Evolutionary conservation across 352 stramenopile genomes (phyloP), one percentile per base, ranked within the genome.

Genomic region (Pelagophyceae sp.): DNA sequence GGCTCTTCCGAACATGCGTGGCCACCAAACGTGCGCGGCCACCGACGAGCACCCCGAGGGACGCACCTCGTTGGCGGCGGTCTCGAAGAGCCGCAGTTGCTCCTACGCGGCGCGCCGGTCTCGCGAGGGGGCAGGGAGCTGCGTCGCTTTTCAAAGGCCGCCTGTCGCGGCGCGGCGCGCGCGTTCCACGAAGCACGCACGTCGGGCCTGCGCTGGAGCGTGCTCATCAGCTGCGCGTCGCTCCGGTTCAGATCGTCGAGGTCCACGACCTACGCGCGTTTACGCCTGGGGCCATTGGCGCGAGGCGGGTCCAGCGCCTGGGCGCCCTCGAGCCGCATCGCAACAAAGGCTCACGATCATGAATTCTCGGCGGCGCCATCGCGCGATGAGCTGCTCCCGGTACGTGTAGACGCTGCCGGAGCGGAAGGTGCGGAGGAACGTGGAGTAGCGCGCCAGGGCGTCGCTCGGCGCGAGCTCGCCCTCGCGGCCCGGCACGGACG

Each of bases 351-450:
- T n/a, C n/a, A n/a, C 92, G 78, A 95, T 89, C 76, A 86, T 89
- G 78, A 85, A 88, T 70, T 87, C 81, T 31, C 82, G 80, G 70
- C 91, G 90, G 0, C 91, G 88, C 65, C 89, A 93, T 74, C 94
- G 91, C 61, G 88, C 85, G 38, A 95, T 80, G 25, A 96, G 87
- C 83, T 94, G 88, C 80, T 95, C 89, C 75, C 91, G 88, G 81
- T 96, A 96, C 80, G 88, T 89, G 79, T 94, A 95, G 35, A 94
- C 83, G 45, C 89, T 86, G 0, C 90, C 91, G 11, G 93, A 83
- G 45, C 89, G 87, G 80, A 95, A 96, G 65, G 88, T 91, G 63
- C 91, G 90, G 71, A 96, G 84, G 77, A 96, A 96, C 5, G 23
- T 27, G 11, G 23, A n/a, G 58, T 67, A 67, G 11, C 58, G 23